Base-by-base conservation (phyloP, 345 rosid genomes). In the Kernera saxatilis region DNA sequence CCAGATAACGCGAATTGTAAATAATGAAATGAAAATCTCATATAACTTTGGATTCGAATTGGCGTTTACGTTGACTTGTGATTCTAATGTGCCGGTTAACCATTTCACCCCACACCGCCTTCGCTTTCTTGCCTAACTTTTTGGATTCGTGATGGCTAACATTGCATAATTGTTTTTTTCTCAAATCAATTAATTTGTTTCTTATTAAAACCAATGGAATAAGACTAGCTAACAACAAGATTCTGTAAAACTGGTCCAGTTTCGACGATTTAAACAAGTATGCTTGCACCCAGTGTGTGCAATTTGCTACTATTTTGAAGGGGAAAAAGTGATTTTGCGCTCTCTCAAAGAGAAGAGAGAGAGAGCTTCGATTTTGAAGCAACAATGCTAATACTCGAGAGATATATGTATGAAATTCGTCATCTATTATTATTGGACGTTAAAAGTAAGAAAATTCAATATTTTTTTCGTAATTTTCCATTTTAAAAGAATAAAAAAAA, bases 141-240 rank as follows among this genome's bases (percentile, higher is more conserved):
- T 63, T 43, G 17, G 26, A 55, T 72, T 72, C 29, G 23, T 30
- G 57, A 64, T 72, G 71, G 70, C 71, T 72, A 59, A 11, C 52
- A 41, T n/a, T n/a, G n/a, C n/a, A n/a, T 55, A 18, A 54, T 64
- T 44, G 18, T 4, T n/a, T 23, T 17, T 5, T 59, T 36, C 44
- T 43, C 12, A 37, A 6, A 40, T 32, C 25, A 61, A 21, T 19
- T 43, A 43, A 0, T 62, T 43, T 72, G 55, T 72, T 30, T 25
- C 2, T 32, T 54, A 18, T 25, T 18, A 23, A 44, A 17, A 43
- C 48, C 48, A 35, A 64, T 40, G 7, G 61, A 67, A 40, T 40
- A 33, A 25, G 73, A 59, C 78, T 59, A 30, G 14, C 68, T 51
- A 74, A 58, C 69, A 40, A 41, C 19, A 52, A 67, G 41, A 54